These are phyloP conservation scores for Clavaria fumosa DNA, from an alignment of 768 basidiomycete species.

Conservation along the genomic window DNA sequence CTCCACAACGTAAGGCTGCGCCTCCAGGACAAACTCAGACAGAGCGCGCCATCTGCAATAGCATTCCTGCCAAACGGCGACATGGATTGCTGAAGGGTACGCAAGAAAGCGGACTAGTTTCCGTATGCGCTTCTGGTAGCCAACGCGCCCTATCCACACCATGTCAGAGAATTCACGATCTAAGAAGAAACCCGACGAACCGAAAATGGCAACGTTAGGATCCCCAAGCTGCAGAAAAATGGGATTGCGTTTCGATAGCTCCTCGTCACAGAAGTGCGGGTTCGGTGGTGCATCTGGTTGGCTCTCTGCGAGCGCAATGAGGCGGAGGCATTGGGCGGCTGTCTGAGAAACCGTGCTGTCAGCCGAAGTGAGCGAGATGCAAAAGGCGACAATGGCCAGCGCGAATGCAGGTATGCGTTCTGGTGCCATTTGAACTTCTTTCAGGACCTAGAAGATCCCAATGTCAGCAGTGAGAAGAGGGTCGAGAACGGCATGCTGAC, in stretches of 20 bases:
- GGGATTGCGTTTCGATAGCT: conserved; percentile 50
- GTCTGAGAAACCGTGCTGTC: conserved; percentile 50
- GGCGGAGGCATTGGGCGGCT: conserved; percentile 53
- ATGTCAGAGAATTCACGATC: conserved; percentile 6
- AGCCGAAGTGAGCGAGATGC: conserved; percentile 55
- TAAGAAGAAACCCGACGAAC: conserved; percentile 25
- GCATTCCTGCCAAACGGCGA: conserved; percentile 74
- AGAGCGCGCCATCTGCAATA: conserved; percentile 61
- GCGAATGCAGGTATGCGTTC: conserved; percentile 48
- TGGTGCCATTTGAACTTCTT: conserved; percentile 33
- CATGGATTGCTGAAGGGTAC: conserved; percentile 47
- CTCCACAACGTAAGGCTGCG: conserved; percentile 19
- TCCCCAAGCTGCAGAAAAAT: conserved; percentile 73
- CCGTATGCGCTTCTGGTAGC: conserved; percentile 67
- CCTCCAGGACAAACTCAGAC: conserved; percentile 39
- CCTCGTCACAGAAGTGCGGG: conserved; percentile 37
- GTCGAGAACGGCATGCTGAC: conserved; percentile 18
- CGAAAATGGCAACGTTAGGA: conserved; percentile 51
- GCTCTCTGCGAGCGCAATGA: conserved; percentile 52
- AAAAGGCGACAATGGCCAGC: conserved; percentile 56
- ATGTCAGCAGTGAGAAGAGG: conserved; percentile 1
- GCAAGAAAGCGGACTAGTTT: conserved; percentile 51
- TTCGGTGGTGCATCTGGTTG: conserved; percentile 41
- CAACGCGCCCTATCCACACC: conserved; percentile 42
- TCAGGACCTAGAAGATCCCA: conserved; percentile 24